Base-by-base conservation (phyloP, 2,329 filamentous ascomycete species). In the Verticillium nonalfalfae region DNA sequence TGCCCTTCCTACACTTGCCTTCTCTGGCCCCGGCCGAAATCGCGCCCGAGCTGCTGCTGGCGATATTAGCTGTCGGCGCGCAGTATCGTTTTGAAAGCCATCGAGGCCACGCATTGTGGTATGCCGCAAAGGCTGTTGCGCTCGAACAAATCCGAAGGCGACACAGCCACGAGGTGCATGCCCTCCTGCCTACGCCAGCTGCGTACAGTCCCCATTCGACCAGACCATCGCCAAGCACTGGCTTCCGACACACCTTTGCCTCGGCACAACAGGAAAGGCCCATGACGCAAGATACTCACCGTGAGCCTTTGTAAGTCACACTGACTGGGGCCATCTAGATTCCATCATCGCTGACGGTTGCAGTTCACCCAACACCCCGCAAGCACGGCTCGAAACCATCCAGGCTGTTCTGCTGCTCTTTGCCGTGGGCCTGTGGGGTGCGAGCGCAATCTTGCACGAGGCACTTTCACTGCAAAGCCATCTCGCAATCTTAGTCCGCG, bases 31-130 rank as follows among this genome's bases (percentile, higher is more conserved):
- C 87, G 0, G 82, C 82, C 7, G 83, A 86, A n/a, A 80, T 85
- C n/a, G 84, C 87, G 0, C 83, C 88, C 0, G 89, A 91, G 70
- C 75, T 91, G 4, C 75, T 90, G 5, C 74, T 92, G 34, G 88
- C 88, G 0, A 82, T 91, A 15, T 77, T 88, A 26, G 86, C 89
- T 0, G 83, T 90, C 1, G 87, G 87, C 13, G 87, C 87, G 0
- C 85, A 88, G 66, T 89, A 89, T 66, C 81, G 84, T 1, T 87
- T 87, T 59, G 85, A 87, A 66, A 82, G 77, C 60, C 81, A 85
- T 56, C 76, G 84, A 52, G 82, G 82, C 1, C 83, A 86, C 68
- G 82, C 81, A 2, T 71, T 87, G 5, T 87, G 84, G 84, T 86
- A 86, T 68, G 84, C 84, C 0, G 81, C 83, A 7, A 85, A 83